These are phyloP conservation scores for Caulochytrium protostelioides DNA, from an alignment of 371 early-diverging fungal species.

Conservation along the genomic window DNA sequence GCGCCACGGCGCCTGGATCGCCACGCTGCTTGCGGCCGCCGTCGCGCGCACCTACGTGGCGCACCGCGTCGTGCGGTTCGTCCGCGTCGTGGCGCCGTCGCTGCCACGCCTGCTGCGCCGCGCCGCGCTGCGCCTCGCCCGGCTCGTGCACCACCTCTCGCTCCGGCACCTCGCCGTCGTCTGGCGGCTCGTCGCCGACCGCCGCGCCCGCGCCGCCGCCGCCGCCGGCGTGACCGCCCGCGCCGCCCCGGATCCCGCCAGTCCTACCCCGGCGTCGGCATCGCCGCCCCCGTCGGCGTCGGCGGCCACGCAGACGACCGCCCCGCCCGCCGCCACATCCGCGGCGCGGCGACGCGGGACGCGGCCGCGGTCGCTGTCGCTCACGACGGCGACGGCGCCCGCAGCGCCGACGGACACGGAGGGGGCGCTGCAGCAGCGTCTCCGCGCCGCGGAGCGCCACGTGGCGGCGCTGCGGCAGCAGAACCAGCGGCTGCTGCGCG, in stretches of 20 bases:
- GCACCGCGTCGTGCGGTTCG: no score
- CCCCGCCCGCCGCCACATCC: no score
- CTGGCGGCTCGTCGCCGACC: no score
- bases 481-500: not conserved
- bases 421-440: not conserved
- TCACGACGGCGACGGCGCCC: not conserved
- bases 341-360: no score
- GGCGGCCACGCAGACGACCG: no score
- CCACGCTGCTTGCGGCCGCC: no score
- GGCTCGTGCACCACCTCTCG: not conserved
- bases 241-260: no score
- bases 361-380: not conserved
- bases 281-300: no score
- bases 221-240: not conserved
- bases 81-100: no score
- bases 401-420: not conserved
- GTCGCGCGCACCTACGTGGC: no score
- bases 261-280: not conserved
- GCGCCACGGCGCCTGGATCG: no score
- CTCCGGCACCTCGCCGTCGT: not conserved
- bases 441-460: no score
- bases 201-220: constrained; percentile 16
- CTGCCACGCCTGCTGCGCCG: constrained; percentile 10
- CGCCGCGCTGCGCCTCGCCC: not conserved
- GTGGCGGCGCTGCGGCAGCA: not conserved